Percentiles rank a stretch among this genome's conserved stretches.
phyloP scores from a whole-genome alignment of 2,329 filamentous ascomycete species.

The Fulvia fulva region DNA sequence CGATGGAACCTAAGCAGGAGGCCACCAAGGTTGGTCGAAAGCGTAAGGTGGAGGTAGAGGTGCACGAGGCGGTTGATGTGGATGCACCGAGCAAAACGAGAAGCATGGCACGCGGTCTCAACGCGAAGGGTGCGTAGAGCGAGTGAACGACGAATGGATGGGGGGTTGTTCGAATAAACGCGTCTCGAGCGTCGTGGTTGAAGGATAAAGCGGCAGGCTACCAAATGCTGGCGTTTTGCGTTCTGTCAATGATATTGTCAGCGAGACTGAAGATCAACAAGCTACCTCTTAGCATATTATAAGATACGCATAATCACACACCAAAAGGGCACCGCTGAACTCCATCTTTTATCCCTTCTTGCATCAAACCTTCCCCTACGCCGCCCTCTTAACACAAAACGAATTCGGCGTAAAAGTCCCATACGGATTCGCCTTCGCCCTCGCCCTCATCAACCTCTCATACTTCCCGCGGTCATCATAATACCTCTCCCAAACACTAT shows the following conservation, averaged over 20 bases:
- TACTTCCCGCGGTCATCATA: slow-evolving; percentile 38
- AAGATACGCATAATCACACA: too few relatives aligned
- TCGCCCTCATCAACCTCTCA: slow-evolving; percentile 29
- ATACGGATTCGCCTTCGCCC: slow-evolving; percentile 35
- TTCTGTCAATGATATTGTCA: too few relatives aligned
- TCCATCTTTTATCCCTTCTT: neutral
- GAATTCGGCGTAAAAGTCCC: slow-evolving; percentile 39
- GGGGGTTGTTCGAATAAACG: too few relatives aligned
- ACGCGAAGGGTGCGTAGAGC: neutral
- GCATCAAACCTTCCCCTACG: too few relatives aligned
- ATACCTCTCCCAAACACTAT: slow-evolving; percentile 36
- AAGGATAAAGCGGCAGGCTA: too few relatives aligned
- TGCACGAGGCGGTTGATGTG: neutral
- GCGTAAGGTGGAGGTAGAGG: neutral
- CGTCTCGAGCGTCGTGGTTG: too few relatives aligned
- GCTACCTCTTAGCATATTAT: too few relatives aligned
- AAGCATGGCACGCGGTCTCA: neutral
- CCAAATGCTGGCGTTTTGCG: too few relatives aligned
- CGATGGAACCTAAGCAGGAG: neutral
- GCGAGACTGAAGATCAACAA: too few relatives aligned
- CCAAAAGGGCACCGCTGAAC: too few relatives aligned
- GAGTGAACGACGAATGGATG: too few relatives aligned
- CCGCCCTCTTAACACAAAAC: slow-evolving; percentile 26
- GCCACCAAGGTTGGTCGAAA: neutral
- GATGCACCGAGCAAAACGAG: neutral